phyloP scores from a whole-genome alignment of 2,329 filamentous ascomycete species.

The Exophiala bonariae region DNA sequence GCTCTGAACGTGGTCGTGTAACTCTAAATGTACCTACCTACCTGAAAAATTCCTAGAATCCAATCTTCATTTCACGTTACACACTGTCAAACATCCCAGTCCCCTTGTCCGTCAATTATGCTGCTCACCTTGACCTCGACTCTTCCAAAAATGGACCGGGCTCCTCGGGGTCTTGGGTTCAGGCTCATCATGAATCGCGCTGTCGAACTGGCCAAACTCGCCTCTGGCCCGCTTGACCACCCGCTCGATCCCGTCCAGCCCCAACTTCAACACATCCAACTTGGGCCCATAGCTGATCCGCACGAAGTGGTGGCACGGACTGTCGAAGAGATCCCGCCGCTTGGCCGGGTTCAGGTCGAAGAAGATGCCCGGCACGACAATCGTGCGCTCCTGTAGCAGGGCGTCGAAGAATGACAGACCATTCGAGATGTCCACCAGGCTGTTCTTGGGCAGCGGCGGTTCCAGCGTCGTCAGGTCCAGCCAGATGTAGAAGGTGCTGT shows the following conservation, averaged over 20 bases:
- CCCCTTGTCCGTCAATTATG: constrained; percentile 2
- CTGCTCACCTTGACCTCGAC: constrained; percentile 8
- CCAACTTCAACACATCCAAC: constrained; percentile 75
- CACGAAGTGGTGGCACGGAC: constrained; percentile 89
- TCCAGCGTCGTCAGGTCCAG: constrained; percentile 56
- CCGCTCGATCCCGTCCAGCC: constrained; percentile 80
- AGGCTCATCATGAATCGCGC: constrained; percentile 22
- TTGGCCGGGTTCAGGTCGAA: constrained; percentile 93
- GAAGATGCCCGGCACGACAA: constrained; percentile 96
- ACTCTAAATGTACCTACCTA: constrained; percentile 15
- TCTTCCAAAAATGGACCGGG: constrained; percentile 11
- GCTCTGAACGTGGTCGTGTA: neutral
- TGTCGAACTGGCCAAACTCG: constrained; percentile 24
- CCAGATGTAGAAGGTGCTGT: constrained; percentile 95
- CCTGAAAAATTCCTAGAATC: neutral
- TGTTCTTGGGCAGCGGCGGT: constrained; percentile 54
- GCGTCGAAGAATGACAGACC: constrained; percentile 97
- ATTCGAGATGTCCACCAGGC: constrained; percentile 75
- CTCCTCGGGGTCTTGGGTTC: constrained; percentile 9
- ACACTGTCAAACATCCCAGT: too few relatives aligned
- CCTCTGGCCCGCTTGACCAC: constrained; percentile 59
- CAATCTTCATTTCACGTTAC: neutral
- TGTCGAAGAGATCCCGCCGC: constrained; percentile 88
- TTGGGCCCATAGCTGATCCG: constrained; percentile 77
- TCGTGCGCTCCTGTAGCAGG: constrained; percentile 89